A percentile compares a stretch with the other conserved stretches of the same genome.
These are phyloP conservation scores for Phylloporus sp. DNA, from an alignment of 768 basidiomycete species.

Conservation along the genomic window DNA sequence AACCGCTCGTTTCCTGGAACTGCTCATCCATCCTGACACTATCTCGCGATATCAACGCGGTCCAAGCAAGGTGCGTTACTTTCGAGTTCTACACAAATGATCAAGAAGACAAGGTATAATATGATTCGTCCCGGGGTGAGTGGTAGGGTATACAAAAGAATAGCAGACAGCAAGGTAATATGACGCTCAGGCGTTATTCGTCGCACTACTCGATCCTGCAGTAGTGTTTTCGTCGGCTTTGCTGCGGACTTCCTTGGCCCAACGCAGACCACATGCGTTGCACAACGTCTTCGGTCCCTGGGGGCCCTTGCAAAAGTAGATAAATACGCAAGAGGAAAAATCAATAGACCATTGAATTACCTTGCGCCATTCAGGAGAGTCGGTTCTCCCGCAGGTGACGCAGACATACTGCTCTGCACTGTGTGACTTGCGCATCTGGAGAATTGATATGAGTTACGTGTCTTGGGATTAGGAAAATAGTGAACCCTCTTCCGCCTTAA, in stretches of 20 bases:
- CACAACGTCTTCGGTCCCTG: constrained; percentile 95
- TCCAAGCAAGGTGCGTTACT: constrained; percentile 8
- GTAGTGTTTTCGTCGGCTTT: constrained; percentile 33
- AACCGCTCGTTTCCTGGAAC: no score
- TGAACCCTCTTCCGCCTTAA: constrained; percentile 61
- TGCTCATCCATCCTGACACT: no score
- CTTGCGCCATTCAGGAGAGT: constrained; percentile 98
- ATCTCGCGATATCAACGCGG: constrained; percentile 9
- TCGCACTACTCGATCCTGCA: constrained; percentile 20
- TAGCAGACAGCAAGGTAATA: not conserved
- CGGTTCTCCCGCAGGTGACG: constrained; percentile 88
- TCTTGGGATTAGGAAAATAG: not conserved
- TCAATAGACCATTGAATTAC: constrained; percentile 28
- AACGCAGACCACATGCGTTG: constrained; percentile 92
- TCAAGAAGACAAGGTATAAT: constrained; percentile 13
- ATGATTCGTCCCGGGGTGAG: constrained; percentile 2
- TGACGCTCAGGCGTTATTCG: constrained; percentile 13
- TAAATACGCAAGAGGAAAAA: constrained; percentile 16
- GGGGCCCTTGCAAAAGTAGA: constrained; percentile 61
- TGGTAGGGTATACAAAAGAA: constrained; percentile 4
- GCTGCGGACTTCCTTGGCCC: constrained; percentile 73
- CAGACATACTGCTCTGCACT: constrained; percentile 75
- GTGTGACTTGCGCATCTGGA: constrained; percentile 36
- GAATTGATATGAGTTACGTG: not conserved
- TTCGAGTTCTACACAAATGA: constrained; percentile 14